A percentile compares a stretch with the other conserved stretches of the same genome.
Evolutionary conservation across 2,329 filamentous ascomycete species (phyloP).

Genomic region (Sclerotinia subarctica): DNA sequence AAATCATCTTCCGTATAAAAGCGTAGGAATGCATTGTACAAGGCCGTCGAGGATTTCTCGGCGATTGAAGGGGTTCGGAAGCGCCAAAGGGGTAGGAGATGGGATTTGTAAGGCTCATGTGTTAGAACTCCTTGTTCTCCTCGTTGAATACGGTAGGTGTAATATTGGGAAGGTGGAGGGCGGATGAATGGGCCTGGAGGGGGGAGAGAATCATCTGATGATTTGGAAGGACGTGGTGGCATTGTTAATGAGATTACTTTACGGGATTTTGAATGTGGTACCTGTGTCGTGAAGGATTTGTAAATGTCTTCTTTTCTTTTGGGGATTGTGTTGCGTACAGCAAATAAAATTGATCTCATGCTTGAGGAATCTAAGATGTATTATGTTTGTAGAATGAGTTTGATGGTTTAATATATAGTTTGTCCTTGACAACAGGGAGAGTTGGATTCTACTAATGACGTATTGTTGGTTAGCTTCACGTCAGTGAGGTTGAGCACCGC

Average conservation of each 20-base stretch:
- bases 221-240: neutral
- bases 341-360: neutral
- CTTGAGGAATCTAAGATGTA: too few relatives aligned
- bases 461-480: neutral
- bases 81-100: conserved; percentile 57
- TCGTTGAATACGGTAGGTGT: conserved; percentile 47
- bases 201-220: neutral
- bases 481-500: neutral
- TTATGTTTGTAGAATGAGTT: neutral
- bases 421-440: too few relatives aligned
- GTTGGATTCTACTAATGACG: neutral
- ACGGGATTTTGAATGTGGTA: neutral
- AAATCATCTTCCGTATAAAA: conserved; percentile 54
- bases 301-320: neutral
- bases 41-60: conserved; percentile 45
- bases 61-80: conserved; percentile 55
- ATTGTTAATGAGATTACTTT: neutral
- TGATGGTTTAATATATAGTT: neutral
- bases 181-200: conserved; percentile 4
- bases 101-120: conserved; percentile 61
- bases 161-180: neutral
- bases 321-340: neutral
- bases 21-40: conserved; percentile 50
- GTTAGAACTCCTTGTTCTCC: conserved; percentile 60
- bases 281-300: neutral